Base-by-base conservation (phyloP, 257 asterid species). In the Handroanthus guayacan region DNA sequence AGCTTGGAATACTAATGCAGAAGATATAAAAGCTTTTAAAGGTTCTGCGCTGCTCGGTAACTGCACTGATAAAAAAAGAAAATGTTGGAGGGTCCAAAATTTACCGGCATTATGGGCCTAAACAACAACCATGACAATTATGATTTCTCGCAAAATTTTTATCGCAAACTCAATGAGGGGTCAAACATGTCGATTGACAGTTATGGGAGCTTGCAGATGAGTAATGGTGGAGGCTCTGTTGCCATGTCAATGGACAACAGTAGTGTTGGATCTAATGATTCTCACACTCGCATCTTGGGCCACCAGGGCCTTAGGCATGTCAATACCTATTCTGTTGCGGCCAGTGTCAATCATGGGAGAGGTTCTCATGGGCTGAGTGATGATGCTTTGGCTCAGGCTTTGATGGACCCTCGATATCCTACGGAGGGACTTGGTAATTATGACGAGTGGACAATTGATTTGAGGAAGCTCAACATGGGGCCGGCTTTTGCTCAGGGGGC, bases 401-500 rank as follows among this genome's bases (percentile, higher is more conserved):
- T 95, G 80, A 87, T 95, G 91, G 96, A 95, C 75, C 92, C 97
- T 58, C 86, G 89, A 45, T 87, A 72, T 81, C 97, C 95, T 18
- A 91, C 97, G 9, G 92, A 89, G 69, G 99, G 98, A 69, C 99
- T 92, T 76, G 96, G 92, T 51, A 77, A 89, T 83, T 95, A 91
- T 72, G 93, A 93, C 9, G 98, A 93, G 45, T 93, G 98, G 99
- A 91, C 95, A 3, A 89, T 95, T 80, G 98, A 95, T 87, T 68
- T 95, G 87, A 83, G 97, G 87, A 95, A 87, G 87, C 99, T 95
- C 71, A 87, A 87, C 83, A 95, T 95, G 98, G 99, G 99, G 12
- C 92, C 96, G 0, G 99, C 99, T 55, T 95, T 95, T 75, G 99
- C 99, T 60, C 97, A 95, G 75, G 99, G 98, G 56, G 99, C 99